These are phyloP conservation scores for Oldenlandia corymbosa DNA, from an alignment of 257 asterid genomes.

Conservation along the genomic window DNA sequence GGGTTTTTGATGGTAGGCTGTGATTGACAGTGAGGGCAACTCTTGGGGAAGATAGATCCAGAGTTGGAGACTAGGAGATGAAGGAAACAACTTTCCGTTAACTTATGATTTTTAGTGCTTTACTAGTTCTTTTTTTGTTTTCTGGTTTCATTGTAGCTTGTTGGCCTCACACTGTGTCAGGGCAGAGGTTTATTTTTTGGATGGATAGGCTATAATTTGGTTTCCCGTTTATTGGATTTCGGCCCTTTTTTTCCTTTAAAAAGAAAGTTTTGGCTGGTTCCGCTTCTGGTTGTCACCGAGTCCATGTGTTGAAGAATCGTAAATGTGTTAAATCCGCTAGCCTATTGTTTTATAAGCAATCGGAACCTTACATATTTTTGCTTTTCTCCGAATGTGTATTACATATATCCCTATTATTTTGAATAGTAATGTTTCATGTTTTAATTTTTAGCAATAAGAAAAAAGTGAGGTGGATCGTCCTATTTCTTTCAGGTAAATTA, in stretches of 20 bases:
- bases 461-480: too few species aligned
- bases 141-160: not conserved
- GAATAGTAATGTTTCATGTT: too few species aligned
- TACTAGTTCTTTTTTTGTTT: slow-evolving; percentile 29
- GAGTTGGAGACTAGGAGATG: slow-evolving; percentile 39
- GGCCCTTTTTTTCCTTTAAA: not conserved
- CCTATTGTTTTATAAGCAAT: too few species aligned
- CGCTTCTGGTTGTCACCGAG: not conserved
- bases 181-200: slow-evolving; percentile 3
- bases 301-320: not conserved
- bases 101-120: slow-evolving; percentile 30
- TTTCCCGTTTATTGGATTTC: slow-evolving; percentile 5
- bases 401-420: too few species aligned
- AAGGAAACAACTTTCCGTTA: slow-evolving; percentile 32
- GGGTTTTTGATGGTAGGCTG: slow-evolving; percentile 19
- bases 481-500: too few species aligned
- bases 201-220: slow-evolving; percentile 1
- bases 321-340: too few species aligned
- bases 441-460: too few species aligned
- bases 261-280: slow-evolving; percentile 2
- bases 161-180: not conserved
- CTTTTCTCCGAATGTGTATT: too few species aligned
- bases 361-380: too few species aligned
- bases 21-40: slow-evolving; percentile 22
- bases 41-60: slow-evolving; percentile 30